Percentiles rank a stretch among this genome's conserved stretches.
phyloP scores from a whole-genome alignment of 208 protist species.

The Trypanosoma theileri region DNA sequence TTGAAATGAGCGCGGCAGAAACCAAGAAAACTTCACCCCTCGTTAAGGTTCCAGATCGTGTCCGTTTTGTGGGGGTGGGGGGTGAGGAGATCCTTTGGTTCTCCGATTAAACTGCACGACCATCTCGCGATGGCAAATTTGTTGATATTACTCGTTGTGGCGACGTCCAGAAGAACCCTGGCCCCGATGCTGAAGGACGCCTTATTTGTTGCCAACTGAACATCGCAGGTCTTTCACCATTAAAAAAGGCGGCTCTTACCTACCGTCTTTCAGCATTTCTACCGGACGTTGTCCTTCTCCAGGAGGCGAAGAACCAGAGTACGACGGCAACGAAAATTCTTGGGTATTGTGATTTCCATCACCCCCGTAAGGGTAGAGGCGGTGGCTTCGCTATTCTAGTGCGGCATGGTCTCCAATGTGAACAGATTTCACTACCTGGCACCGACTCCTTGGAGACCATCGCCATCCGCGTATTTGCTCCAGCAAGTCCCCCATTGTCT shows the following conservation, averaged over 20 bases:
- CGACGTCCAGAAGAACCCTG: neutral
- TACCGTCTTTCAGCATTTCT: neutral
- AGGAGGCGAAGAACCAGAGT: neutral
- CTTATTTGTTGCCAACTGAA: neutral
- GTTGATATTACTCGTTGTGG: neutral
- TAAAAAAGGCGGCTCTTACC: neutral
- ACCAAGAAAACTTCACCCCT: constrained; percentile 5
- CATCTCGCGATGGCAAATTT: neutral
- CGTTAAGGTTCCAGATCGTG: neutral
- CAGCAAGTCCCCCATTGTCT: neutral
- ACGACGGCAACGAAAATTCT: neutral
- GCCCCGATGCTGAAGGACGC: neutral
- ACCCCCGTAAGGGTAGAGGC: neutral
- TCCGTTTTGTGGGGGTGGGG: constrained; percentile 1
- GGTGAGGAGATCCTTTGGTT: neutral
- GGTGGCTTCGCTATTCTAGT: neutral
- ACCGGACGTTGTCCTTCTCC: neutral
- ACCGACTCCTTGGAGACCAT: neutral
- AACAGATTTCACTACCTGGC: neutral
- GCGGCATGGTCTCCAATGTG: neutral
- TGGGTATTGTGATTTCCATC: neutral
- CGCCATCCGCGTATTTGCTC: neutral
- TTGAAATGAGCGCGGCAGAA: neutral
- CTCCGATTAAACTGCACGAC: constrained; percentile 1
- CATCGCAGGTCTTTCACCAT: neutral